Base-by-base conservation (phyloP, 2,329 filamentous ascomycete genomes). In the Fusarium nanum region DNA sequence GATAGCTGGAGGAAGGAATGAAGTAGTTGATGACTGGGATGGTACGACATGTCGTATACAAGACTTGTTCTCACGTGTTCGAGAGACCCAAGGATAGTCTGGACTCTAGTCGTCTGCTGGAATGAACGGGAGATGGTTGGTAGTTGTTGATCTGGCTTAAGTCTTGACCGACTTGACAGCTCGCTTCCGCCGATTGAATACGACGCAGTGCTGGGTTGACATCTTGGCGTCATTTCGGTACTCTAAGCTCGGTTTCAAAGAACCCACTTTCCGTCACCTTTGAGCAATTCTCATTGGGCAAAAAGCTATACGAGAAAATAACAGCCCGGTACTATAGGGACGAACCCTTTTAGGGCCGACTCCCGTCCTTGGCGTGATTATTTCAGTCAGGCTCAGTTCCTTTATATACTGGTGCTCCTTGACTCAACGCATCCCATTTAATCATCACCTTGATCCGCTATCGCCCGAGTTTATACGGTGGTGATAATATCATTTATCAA, bases 381-480 rank as follows among this genome's bases (percentile, higher is more conserved):
- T 37, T 37, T n/a, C 11, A n/a, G 34, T n/a, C 18, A n/a, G 9
- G 34, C 18, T n/a, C 18, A 37, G 34, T 37, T 18, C 18, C 34
- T 37, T 37, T 37, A 46, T 12, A 9, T 13, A 27, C 13, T 46
- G 42, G 23, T 27, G 7, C 23, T 9, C 7, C 23, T 13, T 18
- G 7, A 13, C 0, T 18, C 10, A n/a, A 27, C 5, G 10, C 16
- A 7, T 27, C 42, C 18, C n/a, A 10, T 2, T 27, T 5, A 7
- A 34, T 3, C 18, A 0, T 11, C 22, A 46, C 6, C 23, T 46
- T 46, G 7, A 5, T 22, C 18, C 46, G 5, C 16, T 27, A 14
- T 18, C 18, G 6, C 10, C 27, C 9, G 3, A 6, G 2, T 18
- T 23, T 0, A 32, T 22, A 28, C 27, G 11, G 11, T 1, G 27